Percentiles rank a stretch among this genome's conserved stretches.
phyloP scores from a whole-genome alignment of 2,329 filamentous ascomycete species.

The Lachnum nothofagi region DNA sequence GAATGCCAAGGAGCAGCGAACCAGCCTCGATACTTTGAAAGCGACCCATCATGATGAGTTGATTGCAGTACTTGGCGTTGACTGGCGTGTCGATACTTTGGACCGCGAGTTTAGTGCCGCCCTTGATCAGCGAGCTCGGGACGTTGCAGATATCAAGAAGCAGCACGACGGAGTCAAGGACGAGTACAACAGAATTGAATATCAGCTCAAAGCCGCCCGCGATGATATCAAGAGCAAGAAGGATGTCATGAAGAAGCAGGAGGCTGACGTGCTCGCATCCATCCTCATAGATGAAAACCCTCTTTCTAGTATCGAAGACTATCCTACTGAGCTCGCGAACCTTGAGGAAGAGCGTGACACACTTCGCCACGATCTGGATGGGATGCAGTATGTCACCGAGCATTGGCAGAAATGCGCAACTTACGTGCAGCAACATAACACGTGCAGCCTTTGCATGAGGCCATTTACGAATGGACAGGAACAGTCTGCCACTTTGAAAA shows the following conservation, averaged over 20 bases:
- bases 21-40: conserved; percentile 71
- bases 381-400: conserved; percentile 62
- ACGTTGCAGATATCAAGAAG: conserved; percentile 60
- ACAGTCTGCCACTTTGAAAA: conserved; percentile 60
- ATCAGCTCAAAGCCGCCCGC: conserved; percentile 60
- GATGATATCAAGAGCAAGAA: conserved; percentile 61
- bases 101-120: conserved; percentile 65
- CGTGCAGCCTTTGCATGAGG: conserved; percentile 72
- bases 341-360: conserved; percentile 49
- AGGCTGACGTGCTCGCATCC: conserved; percentile 49
- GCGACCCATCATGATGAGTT: conserved; percentile 71
- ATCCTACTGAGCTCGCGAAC: conserved; percentile 45
- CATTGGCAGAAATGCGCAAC: conserved; percentile 68
- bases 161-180: conserved; percentile 65
- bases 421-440: conserved; percentile 61
- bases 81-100: conserved; percentile 66
- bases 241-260: conserved; percentile 56
- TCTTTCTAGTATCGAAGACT: conserved; percentile 47
- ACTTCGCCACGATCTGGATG: conserved; percentile 58
- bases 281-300: conserved; percentile 41
- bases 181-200: conserved; percentile 72
- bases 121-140: conserved; percentile 51
- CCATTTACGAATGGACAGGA: conserved; percentile 57
- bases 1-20: conserved; percentile 67
- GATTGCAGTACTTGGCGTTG: conserved; percentile 53